Percentiles rank a stretch among this genome's conserved stretches.
Conservation (phyloP, 768 basidiomycete species). For the Russula sp. region DNA sequence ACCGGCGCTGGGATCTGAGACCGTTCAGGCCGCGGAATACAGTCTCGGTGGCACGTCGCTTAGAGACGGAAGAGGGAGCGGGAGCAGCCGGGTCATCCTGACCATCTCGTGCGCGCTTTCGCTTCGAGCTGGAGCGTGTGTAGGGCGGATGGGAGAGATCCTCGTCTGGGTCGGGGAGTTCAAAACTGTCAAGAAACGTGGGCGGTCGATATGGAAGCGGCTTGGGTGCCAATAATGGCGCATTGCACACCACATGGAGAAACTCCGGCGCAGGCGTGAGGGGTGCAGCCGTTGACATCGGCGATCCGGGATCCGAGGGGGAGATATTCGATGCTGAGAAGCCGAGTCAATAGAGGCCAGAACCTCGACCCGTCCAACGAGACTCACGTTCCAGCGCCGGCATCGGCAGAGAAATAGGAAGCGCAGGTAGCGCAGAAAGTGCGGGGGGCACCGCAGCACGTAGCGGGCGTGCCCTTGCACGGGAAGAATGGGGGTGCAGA, state of each 20-base stretch:
- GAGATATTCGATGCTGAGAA: constrained; percentile 35
- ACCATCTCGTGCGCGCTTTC: constrained; percentile 35
- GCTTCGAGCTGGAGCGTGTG: constrained; percentile 43
- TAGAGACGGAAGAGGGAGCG: background rate
- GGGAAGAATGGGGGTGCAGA: background rate
- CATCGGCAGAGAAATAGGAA: constrained; percentile 1
- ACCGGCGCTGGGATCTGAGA: constrained; percentile 7
- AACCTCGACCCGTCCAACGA: constrained; percentile 18
- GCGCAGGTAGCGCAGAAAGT: constrained; percentile 3
- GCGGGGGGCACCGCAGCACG: background rate
- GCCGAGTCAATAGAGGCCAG: background rate
- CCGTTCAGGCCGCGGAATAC: constrained; percentile 17
- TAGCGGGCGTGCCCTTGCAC: background rate
- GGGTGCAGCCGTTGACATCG: constrained; percentile 25
- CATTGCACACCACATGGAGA: constrained; percentile 52
- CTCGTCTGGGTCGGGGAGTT: constrained; percentile 57
- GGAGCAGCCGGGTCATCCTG: background rate
- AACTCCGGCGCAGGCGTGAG: constrained; percentile 27
- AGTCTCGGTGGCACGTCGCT: constrained; percentile 11
- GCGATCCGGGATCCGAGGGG: constrained; percentile 31
- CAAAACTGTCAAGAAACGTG: constrained; percentile 58
- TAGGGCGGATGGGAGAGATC: constrained; percentile 67
- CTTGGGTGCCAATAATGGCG: constrained; percentile 60
- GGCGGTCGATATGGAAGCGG: constrained; percentile 66
- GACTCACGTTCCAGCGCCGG: constrained; percentile 24